Conservation (phyloP, 768 basidiomycete species). For the Sistotremastrum niveocremeum region DNA sequence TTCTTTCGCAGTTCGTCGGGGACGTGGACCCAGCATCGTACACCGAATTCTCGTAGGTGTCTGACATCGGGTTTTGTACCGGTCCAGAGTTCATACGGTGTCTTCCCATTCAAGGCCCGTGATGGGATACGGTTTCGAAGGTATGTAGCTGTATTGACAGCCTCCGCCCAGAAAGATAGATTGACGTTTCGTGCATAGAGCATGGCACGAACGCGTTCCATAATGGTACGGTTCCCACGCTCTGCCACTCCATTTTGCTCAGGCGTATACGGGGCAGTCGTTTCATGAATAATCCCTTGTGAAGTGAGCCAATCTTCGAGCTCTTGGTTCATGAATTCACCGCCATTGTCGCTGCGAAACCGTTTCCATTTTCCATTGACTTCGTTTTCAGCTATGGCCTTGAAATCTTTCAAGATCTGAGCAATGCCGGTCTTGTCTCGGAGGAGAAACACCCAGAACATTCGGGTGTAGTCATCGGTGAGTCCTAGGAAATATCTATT, state of each 20-base stretch:
- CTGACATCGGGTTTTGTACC: constrained; percentile 14
- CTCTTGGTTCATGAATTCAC: constrained; percentile 26
- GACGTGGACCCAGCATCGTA: constrained; percentile 14
- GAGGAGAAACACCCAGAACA: constrained; percentile 15
- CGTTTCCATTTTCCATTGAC: constrained; percentile 14
- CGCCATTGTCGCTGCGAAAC: constrained; percentile 29
- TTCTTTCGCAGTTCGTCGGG: constrained; percentile 16
- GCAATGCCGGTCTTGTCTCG: constrained; percentile 19
- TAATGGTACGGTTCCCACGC: constrained; percentile 22
- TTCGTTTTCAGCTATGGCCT: constrained; percentile 23
- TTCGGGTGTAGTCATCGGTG: constrained; percentile 16
- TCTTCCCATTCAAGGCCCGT: constrained; percentile 11
- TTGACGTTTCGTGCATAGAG: constrained; percentile 23
- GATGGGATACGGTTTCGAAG: constrained; percentile 22
- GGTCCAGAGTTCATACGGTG: constrained; percentile 10
- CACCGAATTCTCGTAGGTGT: constrained; percentile 19
- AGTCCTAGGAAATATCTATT: constrained; percentile 13
- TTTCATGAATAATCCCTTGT: constrained; percentile 24
- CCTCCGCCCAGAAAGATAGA: constrained; percentile 26
- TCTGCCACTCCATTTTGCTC: constrained; percentile 33
- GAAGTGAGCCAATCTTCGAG: constrained; percentile 19
- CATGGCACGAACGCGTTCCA: constrained; percentile 22
- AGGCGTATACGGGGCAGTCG: constrained; percentile 28
- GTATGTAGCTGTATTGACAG: constrained; percentile 20
- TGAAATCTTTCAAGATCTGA: constrained; percentile 18